These are phyloP conservation scores for Clathrus columnatus DNA, from an alignment of 768 basidiomycete species.

Conservation along the genomic window DNA sequence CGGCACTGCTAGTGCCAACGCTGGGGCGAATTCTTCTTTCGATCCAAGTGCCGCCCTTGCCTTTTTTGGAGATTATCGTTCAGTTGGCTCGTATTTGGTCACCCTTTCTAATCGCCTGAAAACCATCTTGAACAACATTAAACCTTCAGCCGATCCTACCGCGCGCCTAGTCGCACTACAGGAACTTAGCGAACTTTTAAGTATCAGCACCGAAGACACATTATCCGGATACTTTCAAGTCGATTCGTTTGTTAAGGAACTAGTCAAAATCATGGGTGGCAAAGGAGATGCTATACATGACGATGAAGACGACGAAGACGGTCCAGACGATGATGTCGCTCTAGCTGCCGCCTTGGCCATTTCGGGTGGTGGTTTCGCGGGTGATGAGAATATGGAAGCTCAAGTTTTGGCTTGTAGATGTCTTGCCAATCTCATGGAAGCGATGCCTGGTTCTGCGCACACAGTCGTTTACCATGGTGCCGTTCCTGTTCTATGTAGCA, in stretches of 20 bases:
- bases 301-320: constrained; percentile 62
- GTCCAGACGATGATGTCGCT: constrained; percentile 61
- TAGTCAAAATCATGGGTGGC: constrained; percentile 85
- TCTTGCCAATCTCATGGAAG: constrained; percentile 96
- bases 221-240: constrained; percentile 93
- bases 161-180: constrained; percentile 85
- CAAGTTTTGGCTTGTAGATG: constrained; percentile 95
- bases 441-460: constrained; percentile 95
- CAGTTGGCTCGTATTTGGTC: constrained; percentile 88
- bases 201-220: constrained; percentile 96
- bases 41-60: constrained; percentile 24
- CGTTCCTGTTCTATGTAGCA: constrained; percentile 94
- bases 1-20: constrained; percentile 51
- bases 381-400: constrained; percentile 85
- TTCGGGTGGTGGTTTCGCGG: constrained; percentile 62
- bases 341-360: constrained; percentile 83
- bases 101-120: constrained; percentile 83
- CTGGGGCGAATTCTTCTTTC: constrained; percentile 43
- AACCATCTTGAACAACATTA: constrained; percentile 84
- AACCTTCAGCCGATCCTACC: constrained; percentile 72
- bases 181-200: constrained; percentile 89
- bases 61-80: constrained; percentile 65
- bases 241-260: constrained; percentile 83
- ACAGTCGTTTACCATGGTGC: constrained; percentile 98
- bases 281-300: constrained; percentile 64